phyloP scores from a whole-genome alignment of 345 rosid species.

The Microthlaspi erraticum region DNA sequence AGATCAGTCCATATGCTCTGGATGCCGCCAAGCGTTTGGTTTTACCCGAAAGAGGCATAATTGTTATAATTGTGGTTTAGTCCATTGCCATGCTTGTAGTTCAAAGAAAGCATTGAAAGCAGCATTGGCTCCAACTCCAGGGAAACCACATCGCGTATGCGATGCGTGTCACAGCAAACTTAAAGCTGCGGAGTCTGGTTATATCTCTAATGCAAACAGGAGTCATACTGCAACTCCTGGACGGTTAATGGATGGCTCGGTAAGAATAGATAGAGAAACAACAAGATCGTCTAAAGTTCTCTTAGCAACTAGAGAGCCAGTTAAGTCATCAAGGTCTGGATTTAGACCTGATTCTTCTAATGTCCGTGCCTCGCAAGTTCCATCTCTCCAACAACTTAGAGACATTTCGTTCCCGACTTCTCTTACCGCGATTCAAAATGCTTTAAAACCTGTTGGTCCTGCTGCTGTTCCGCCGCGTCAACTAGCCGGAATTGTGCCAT shows the following conservation, averaged over 20 bases:
- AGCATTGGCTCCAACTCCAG: conserved; percentile 97
- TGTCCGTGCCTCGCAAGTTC: conserved; percentile 76
- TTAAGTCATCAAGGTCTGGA: conserved; percentile 63
- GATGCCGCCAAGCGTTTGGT: conserved; percentile 95
- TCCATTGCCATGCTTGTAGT: conserved; percentile 96
- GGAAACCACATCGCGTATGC: conserved; percentile 95
- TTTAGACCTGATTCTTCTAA: conserved; percentile 52
- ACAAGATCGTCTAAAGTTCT: conserved; percentile 59
- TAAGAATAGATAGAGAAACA: conserved; percentile 53
- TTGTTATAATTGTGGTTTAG: conserved; percentile 92
- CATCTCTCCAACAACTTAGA: conserved; percentile 66
- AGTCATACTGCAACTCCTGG: conserved; percentile 48
- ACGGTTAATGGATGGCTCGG: conserved; percentile 61
- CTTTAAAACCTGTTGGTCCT: conserved; percentile 55
- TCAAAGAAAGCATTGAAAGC: conserved; percentile 94
- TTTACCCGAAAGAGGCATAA: conserved; percentile 93
- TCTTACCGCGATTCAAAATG: conserved; percentile 64
- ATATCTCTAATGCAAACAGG: conserved; percentile 47
- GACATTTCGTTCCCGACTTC: conserved; percentile 80
- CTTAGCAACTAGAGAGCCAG: conserved; percentile 61
- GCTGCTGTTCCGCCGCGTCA: conserved; percentile 21
- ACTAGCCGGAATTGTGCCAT: conserved; percentile 31
- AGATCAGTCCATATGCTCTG: conserved; percentile 91
- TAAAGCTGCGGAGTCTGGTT: conserved; percentile 76
- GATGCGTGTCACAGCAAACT: conserved; percentile 85